phyloP scores from a whole-genome alignment of 306 rosid genomes.

The Quercus rubra region DNA sequence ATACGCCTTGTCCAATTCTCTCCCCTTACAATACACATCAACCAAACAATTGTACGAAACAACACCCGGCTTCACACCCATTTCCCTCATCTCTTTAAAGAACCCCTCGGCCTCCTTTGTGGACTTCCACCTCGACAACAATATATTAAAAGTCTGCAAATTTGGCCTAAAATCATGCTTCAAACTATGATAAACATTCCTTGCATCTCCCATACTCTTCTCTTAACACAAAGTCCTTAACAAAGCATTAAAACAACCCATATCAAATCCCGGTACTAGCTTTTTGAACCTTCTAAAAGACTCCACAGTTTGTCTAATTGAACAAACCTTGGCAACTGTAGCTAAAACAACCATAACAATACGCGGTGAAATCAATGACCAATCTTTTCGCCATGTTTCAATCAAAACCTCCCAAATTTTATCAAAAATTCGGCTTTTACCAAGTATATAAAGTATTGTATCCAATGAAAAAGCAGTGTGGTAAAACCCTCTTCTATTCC shows the following conservation, averaged over 20 bases:
- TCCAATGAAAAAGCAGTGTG: conserved; percentile 68
- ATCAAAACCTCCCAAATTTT: conserved; percentile 54
- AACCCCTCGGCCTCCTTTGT: conserved; percentile 78
- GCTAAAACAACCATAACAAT: conserved; percentile 78
- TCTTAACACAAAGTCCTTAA: conserved; percentile 85
- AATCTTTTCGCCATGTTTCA: conserved; percentile 48
- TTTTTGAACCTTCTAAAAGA: conserved; percentile 68
- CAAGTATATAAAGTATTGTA: conserved; percentile 76
- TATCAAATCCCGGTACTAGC: conserved; percentile 56
- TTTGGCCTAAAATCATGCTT: conserved; percentile 62
- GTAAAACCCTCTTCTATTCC: conserved; percentile 63
- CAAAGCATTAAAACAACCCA: conserved; percentile 63
- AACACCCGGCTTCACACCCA: conserved; percentile 74
- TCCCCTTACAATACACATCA: conserved; percentile 77
- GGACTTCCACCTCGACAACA: conserved; percentile 86
- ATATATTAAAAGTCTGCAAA: conserved; percentile 77
- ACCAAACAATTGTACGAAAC: conserved; percentile 76
- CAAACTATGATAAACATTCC: conserved; percentile 81
- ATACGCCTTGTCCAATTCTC: conserved; percentile 65
- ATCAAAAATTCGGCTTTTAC: conserved; percentile 63
- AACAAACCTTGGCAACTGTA: conserved; percentile 75
- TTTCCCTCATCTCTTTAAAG: conserved; percentile 72
- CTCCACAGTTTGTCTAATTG: conserved; percentile 78
- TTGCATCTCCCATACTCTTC: conserved; percentile 90
- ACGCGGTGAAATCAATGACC: conserved; percentile 44